Base-by-base conservation (phyloP, 2,329 filamentous ascomycete genomes). In the Colletotrichum cereale region DNA sequence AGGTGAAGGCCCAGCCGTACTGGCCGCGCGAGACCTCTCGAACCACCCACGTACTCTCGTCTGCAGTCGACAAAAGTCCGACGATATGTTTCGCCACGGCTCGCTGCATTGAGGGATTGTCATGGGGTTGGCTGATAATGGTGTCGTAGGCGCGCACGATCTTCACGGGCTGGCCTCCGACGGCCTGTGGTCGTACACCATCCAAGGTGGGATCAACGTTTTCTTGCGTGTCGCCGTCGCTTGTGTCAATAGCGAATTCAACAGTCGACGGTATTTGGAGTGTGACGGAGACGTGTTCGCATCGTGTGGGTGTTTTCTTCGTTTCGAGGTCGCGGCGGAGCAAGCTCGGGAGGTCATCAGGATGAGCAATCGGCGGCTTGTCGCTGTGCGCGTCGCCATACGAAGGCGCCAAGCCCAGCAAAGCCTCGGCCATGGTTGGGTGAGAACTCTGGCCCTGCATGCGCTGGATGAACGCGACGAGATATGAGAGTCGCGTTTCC, bases 1-100 rank as follows among this genome's bases (percentile, higher is more conserved):
- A 90, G 3, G 82, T 84, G 65, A 90, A 85, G 1, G 80, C 82
- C 87, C 88, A 89, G 6, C 87, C 87, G 55, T 87, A 83, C 0
- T 82, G 73, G 10, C 77, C 80, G 18, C 84, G 80, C 31, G 84
- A 83, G 26, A 86, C 81, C 24, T 85, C 80, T 26, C 84, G 81
- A 36, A 86, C 77, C 2, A 75, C 76, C 88, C 88, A 90, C 0
- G 77, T 78, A 73, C 87, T 87, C 18, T 80, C 80, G 72, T 90
- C 88, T 4, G 83, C 80, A 10, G 78, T 77, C 31, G 84, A 79
- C 18, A 90, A 74, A 3, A 80, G 78, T 14, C 75, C 76, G 40
- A 85, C 79, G 71, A 90, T 85, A 62, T 86, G 82, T 73, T 84
- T 85, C 11, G 86, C 83, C 38, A 89, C 83, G 1, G 82, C 80